Percentiles rank a stretch among this genome's conserved stretches.
Conservation (phyloP, 2,329 filamentous ascomycete species). For the Massarina eburnea region DNA sequence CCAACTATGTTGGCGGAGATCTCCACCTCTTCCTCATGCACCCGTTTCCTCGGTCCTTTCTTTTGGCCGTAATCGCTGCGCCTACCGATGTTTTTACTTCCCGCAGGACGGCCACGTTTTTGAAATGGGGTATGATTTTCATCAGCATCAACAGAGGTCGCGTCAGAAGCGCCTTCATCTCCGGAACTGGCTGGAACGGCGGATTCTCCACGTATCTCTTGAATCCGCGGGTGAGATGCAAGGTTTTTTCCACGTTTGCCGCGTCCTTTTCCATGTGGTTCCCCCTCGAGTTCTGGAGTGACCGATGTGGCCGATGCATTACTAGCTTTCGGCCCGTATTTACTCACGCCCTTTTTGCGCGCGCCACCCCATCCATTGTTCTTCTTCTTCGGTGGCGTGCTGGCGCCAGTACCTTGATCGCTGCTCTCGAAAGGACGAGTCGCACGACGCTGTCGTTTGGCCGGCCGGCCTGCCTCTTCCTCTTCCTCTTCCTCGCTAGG, state of each 20-base stretch:
- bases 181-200: constrained; percentile 35
- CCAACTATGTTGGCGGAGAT: constrained; percentile 24
- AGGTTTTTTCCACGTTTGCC: constrained; percentile 32
- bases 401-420: constrained; percentile 32
- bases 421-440: constrained; percentile 39
- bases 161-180: constrained; percentile 35
- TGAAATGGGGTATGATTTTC: constrained; percentile 23
- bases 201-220: constrained; percentile 50
- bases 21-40: constrained; percentile 22
- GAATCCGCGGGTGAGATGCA: constrained; percentile 47
- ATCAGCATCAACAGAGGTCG: constrained; percentile 30
- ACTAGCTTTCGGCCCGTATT: constrained; percentile 20
- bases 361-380: constrained; percentile 43
- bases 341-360: constrained; percentile 40
- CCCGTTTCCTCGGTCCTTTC: constrained; percentile 49
- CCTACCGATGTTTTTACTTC: constrained; percentile 50
- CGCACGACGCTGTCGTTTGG: constrained; percentile 38
- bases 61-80: constrained; percentile 53
- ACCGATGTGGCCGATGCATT: constrained; percentile 23
- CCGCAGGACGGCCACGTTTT: constrained; percentile 43
- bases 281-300: constrained; percentile 41
- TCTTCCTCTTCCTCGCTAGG: constrained; percentile 43
- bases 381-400: constrained; percentile 28
- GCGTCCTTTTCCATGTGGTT: constrained; percentile 30
- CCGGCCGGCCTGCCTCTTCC: constrained; percentile 33